Evolutionary conservation across 2,329 filamentous ascomycete genomes (phyloP), one percentile per base, ranked within the genome.

Genomic region (Penicillium rolfsii): DNA sequence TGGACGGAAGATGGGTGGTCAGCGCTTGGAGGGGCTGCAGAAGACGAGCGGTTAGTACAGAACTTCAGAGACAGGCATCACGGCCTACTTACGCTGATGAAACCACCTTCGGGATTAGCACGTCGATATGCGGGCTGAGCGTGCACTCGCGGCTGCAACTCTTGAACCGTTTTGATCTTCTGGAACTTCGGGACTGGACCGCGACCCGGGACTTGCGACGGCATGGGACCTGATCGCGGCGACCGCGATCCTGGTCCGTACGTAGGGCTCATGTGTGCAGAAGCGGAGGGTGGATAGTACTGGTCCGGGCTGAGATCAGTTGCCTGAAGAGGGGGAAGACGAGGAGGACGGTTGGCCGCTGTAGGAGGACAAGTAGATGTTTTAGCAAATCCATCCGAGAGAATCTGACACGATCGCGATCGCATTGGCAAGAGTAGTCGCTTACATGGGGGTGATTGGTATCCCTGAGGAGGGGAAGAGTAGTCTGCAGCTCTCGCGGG

Each of bases 101-200:
- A 99, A 52, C 95, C 95, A 56, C 95, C 95, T 75, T 99, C 95
- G 1, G 95, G 95, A 70, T 97, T 96, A 58, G 95, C 95, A 78
- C 95, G 88, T 70, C 95, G 87, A 74, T 96, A 98, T 1, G 92
- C 86, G 57, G 95, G 95, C 74, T 99, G 95, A 22, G 86, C 74
- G 76, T 94, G 97, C 74, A 95, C 87, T 74, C 89, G 91, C 46
- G 93, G 91, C 63, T 89, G 86, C 70, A 99, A 79, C 61, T 98
- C 93, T 57, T 86, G 82, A 28, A 88, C 80, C 28, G 86, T 87
- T 63, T 89, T 84, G 69, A 96, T 83, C 76, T 91, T 93, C 72
- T 87, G 88, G 75, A 98, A 97, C 74, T 95, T 91, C 48, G 94
- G 95, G 54, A 97, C 91, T 6, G 90, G 88, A 12, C 90, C 88